Conservation (phyloP, 2,329 filamentous ascomycete genomes). For the Ceratocystis destructans region DNA sequence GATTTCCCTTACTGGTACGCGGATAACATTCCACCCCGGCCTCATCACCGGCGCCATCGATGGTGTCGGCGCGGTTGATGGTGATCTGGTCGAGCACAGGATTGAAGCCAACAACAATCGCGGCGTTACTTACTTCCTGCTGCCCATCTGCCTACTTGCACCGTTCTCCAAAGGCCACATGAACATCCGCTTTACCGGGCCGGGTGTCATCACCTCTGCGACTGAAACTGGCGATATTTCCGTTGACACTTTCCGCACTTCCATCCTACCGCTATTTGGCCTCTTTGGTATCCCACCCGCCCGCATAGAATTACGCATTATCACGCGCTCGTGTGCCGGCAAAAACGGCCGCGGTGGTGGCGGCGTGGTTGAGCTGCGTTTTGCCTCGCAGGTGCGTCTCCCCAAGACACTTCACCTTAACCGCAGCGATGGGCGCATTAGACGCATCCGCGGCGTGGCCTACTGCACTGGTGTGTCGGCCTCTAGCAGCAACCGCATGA, state of each 20-base stretch:
- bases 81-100: slow-evolving; percentile 68
- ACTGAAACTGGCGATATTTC: slow-evolving; percentile 77
- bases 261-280: slow-evolving; percentile 77
- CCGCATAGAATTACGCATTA: slow-evolving; percentile 71
- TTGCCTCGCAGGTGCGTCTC: slow-evolving; percentile 82
- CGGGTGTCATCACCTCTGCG: slow-evolving; percentile 80
- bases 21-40: slow-evolving; percentile 80
- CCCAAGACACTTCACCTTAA: slow-evolving; percentile 86
- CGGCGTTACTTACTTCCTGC: slow-evolving; percentile 81
- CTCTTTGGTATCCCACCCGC: slow-evolving; percentile 71
- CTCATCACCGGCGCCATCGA: slow-evolving; percentile 75
- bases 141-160: slow-evolving; percentile 77
- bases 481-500: slow-evolving; percentile 90
- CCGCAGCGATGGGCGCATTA: slow-evolving; percentile 69
- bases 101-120: slow-evolving; percentile 63
- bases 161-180: slow-evolving; percentile 87
- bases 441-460: slow-evolving; percentile 79
- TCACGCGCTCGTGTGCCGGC: slow-evolving; percentile 67
- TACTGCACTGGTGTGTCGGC: slow-evolving; percentile 87
- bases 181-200: slow-evolving; percentile 78
- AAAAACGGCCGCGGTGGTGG: slow-evolving; percentile 65
- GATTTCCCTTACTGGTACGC: slow-evolving; percentile 91
- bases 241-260: slow-evolving; percentile 85
- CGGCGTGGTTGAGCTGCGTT: slow-evolving; percentile 84
- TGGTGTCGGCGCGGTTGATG: slow-evolving; percentile 54